These are phyloP conservation scores for Cladophialophora chaetospira DNA, from an alignment of 2,329 filamentous ascomycete genomes.

Conservation along the genomic window DNA sequence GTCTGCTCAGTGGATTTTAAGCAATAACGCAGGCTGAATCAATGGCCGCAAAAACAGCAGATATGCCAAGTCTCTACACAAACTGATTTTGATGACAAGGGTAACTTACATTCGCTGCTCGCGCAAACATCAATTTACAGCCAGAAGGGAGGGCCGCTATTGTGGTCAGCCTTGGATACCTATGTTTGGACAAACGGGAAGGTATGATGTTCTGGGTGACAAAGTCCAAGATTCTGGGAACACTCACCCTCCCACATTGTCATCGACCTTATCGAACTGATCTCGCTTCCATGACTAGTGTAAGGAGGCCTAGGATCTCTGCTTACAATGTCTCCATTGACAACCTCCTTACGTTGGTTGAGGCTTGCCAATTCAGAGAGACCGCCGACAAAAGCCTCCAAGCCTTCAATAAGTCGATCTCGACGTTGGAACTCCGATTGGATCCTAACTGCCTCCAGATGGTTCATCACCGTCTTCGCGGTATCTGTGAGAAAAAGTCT, in stretches of 20 bases:
- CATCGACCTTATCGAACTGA: neutral
- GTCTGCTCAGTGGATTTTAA: too few relatives aligned
- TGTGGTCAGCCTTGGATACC: too few relatives aligned
- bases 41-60: too few relatives aligned
- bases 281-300: neutral
- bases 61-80: too few relatives aligned
- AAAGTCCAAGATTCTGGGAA: too few relatives aligned
- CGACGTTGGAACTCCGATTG: constrained; percentile 55
- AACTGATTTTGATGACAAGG: too few relatives aligned
- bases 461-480: constrained; percentile 58
- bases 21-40: too few relatives aligned
- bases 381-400: constrained; percentile 55
- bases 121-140: constrained; percentile 39
- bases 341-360: neutral
- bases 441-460: constrained; percentile 59
- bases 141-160: constrained; percentile 6
- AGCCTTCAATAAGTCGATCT: constrained; percentile 56
- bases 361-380: neutral
- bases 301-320: neutral
- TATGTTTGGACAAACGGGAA: too few relatives aligned
- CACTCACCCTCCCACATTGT: constrained; percentile 7
- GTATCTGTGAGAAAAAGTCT: constrained; percentile 59
- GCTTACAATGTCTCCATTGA: neutral
- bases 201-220: too few relatives aligned
- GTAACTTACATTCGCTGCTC: constrained; percentile 48